Evolutionary conservation across 768 basidiomycete species (phyloP), one percentile per base, ranked within the genome.

Genomic region (Suillus paluster): DNA sequence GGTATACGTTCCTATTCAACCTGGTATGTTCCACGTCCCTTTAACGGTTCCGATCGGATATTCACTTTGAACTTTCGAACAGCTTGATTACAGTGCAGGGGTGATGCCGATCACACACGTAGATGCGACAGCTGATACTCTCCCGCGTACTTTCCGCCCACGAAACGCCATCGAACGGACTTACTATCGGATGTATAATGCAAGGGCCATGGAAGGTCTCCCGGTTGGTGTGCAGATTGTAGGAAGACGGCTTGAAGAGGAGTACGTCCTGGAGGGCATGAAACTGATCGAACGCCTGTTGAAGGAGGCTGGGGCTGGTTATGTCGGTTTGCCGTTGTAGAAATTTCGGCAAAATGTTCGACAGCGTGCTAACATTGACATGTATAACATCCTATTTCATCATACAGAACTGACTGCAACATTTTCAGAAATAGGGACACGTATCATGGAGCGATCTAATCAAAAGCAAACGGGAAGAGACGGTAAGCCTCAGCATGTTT

Each of bases 1-100:
- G 83, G 8, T 89, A 88, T 68, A 86, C 88, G 0, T 84, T 86
- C 67, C 67, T 91, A 36, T 92, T 88, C 75, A 91, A 87, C 63
- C 65, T 91, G 67, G 89, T 88, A 49, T 58, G 82, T 69, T 12
- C 41, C 4, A 34, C 44, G 3, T 17, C 17, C 2, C 14, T 60
- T 61, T 1, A 17, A 25, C 38, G 14, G 15, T 30, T 39, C 8
- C 30, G 14, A n/a, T 41, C 23, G n/a, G 30, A 39, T 14, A 15
- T 10, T 44, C 45, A 11, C 10, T 41, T 11, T 53, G 7, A 33
- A 19, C 14, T 23, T 54, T 21, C 36, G 25, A 36, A 45, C 39
- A 81, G 79, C 74, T 82, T 33, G 84, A 84, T 61, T 79, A 81
- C 60, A 70, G 75, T 11, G 79, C 80, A 1, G 79, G 80, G 12